These are phyloP conservation scores for Haematococcus lacustris DNA, from an alignment of 139 green algal species.

Conservation along the genomic window DNA sequence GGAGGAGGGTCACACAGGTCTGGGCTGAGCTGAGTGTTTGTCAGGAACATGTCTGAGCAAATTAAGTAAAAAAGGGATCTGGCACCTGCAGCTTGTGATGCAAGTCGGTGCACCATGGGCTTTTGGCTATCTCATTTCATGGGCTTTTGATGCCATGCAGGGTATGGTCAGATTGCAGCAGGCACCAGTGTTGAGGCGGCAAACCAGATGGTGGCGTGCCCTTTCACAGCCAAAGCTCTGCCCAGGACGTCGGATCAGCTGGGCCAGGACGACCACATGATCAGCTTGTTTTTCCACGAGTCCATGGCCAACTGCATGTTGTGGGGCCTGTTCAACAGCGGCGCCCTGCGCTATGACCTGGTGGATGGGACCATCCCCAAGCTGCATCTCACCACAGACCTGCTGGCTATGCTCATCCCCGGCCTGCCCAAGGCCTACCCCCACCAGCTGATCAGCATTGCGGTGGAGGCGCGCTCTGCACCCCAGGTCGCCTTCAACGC, in stretches of 20 bases:
- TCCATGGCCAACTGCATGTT: slow-evolving; percentile 29
- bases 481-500: slow-evolving; percentile 18
- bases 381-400: slow-evolving; percentile 33
- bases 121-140: too few species aligned
- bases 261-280: slow-evolving; percentile 14
- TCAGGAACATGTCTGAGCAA: too few species aligned
- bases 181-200: too few species aligned
- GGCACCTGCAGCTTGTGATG: too few species aligned
- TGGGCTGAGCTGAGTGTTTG: too few species aligned
- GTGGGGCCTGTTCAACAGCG: slow-evolving; percentile 16
- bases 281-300: slow-evolving; percentile 29
- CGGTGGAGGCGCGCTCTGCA: background rate
- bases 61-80: too few species aligned
- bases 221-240: slow-evolving; percentile 18
- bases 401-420: slow-evolving; percentile 32
- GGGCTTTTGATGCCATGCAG: too few species aligned
- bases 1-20: too few species aligned
- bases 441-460: slow-evolving; percentile 19
- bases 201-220: slow-evolving; percentile 16
- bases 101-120: too few species aligned
- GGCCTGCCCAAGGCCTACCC: slow-evolving; percentile 33
- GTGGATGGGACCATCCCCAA: slow-evolving; percentile 19
- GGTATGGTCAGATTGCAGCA: background rate
- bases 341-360: slow-evolving; percentile 8
- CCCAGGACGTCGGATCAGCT: slow-evolving; percentile 12